These are phyloP conservation scores for Diaporthe capsici DNA, from an alignment of 2,329 filamentous ascomycete genomes.

Conservation along the genomic window DNA sequence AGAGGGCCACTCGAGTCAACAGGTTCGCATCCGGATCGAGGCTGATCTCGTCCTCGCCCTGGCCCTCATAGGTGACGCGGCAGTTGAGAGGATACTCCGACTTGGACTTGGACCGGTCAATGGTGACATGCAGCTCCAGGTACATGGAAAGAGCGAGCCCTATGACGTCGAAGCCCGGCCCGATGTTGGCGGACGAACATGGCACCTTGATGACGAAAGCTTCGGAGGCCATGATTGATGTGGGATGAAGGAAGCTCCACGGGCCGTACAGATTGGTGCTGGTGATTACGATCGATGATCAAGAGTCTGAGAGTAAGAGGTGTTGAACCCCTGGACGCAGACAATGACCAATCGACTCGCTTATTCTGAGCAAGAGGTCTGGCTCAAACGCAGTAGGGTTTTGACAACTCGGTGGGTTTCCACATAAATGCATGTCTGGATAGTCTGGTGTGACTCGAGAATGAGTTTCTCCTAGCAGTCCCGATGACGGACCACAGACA, in stretches of 20 bases:
- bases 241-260: not conserved
- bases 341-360: not conserved
- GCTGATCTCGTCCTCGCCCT: conserved; percentile 83
- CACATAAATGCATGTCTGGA: not conserved
- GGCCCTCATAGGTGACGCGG: conserved; percentile 89
- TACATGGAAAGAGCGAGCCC: conserved; percentile 94
- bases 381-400: not conserved
- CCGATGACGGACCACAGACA: conserved; percentile 41
- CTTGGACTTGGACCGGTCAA: conserved; percentile 70
- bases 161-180: conserved; percentile 97
- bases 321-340: conserved; percentile 35
- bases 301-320: not conserved
- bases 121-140: conserved; percentile 87
- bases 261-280: not conserved
- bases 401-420: not conserved
- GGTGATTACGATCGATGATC: not conserved
- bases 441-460: conserved; percentile 33
- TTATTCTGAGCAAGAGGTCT: not conserved
- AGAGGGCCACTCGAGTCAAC: conserved; percentile 93
- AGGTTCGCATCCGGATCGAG: conserved; percentile 90
- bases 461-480: conserved; percentile 34
- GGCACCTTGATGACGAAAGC: conserved; percentile 84
- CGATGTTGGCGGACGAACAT: conserved; percentile 97
- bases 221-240: conserved; percentile 51
- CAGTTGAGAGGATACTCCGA: conserved; percentile 83